Base-by-base conservation (phyloP, 768 basidiomycete species). In the Megacollybia marginata region DNA sequence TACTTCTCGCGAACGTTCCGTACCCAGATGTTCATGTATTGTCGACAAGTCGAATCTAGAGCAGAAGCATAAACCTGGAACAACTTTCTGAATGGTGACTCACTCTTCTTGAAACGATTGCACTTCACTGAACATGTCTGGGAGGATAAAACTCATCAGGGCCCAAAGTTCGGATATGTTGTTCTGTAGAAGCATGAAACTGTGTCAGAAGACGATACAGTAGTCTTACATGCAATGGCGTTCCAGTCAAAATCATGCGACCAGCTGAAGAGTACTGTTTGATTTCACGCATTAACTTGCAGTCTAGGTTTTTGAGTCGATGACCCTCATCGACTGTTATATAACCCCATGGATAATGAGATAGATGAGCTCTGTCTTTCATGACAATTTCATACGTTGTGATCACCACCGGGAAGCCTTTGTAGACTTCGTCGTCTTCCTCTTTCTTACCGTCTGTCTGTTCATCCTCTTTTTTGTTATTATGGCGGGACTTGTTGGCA, bases 281-380 rank as follows among this genome's bases (percentile, higher is more conserved):
- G 56, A 99, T 86, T 64, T 95, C 92, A 51, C 76, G 75, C 66
- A 97, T 89, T 13, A 97, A 78, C 69, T 80, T 85, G 66, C 92
- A 92, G 59, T 97, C 80, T 51, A 95, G 72, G 59, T 99, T 99
- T 72, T 98, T 98, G 62, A 99, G 65, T 19, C 95, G 74, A 66
- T 99, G 96, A 0, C 95, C 92, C 66, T 95, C 92, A 62, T 94
- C 92, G 2, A 99, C 95, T 52, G 98, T 90, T 62, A 98, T 91
- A 62, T 94, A 96, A 20, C 88, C 83, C 86, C 87, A 91, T 40
- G 78, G 68, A 62, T 88, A 88, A 51, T 75, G 75, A 43, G 71
- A 65, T 44, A 77, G 74, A 57, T 83, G 76, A 34, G 71, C 65
- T 31, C 83, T 79, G 64, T 96, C 88, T 52, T 80, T 86, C 60